Evolutionary conservation across 495 filamentous ascomycete genomes (phyloP), one percentile per base, ranked within the genome.

Genomic region (Hyaloscypha variabilis): DNA sequence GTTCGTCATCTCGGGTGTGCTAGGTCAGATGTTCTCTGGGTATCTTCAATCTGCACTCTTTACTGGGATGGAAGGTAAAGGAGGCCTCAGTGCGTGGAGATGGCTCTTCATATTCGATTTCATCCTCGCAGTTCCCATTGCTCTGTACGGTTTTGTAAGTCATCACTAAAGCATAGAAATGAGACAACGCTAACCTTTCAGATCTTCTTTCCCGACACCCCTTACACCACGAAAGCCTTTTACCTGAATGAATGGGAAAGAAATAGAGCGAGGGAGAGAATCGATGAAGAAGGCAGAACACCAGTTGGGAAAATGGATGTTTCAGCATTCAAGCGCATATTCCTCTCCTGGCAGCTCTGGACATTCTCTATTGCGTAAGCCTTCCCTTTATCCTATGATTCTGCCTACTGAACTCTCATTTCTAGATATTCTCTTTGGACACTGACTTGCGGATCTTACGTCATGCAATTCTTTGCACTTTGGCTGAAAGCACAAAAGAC

Each of bases 41-140:
- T 86, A 87, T 67, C 83, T 90, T 58, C 86, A 89, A 73, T 80
- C 78, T 4, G 85, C 82, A 4, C 83, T 87, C 57, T 76, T 87
- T 42, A 50, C 51, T 5, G 73, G 68, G 23, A 70, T 89, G 66
- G 63, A 89, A 60, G 81, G 82, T 3, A 69, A 62, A 1, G 63
- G 75, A 25, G 85, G 85, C 0, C 72, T 88, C 0, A 71, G 75
- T 0, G 87, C 85, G 0, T 90, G 87, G 88, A 73, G 87, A n/a
- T 90, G 88, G 88, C 68, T 90, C 19, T 90, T 89, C 64, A 81
- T 89, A 54, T 74, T 84, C 51, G 76, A 80, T 54, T 74, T 36
- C 14, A 3, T 29, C 13, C 75, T 78, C 28, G 77, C 77, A n/a
- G 59, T 88, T 5, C 84, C 84, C 2, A 77, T 87, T 19, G 85